Evolutionary conservation across 1,139 yeast species (phyloP).

Genomic region (Protomyces lactucae-debilis): DNA sequence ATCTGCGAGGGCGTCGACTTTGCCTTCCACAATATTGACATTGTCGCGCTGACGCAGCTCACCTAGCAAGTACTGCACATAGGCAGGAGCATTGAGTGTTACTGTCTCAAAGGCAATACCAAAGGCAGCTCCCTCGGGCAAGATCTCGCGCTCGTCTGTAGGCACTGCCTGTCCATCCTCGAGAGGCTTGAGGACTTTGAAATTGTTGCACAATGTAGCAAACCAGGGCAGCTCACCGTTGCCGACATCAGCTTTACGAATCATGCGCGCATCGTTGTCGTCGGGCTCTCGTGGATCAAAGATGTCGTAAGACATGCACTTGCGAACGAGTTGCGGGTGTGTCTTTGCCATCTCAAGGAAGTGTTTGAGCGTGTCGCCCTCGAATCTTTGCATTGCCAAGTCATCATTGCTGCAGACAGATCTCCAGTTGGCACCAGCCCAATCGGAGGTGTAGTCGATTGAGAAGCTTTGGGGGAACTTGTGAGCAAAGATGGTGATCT

Average conservation of each 20-base stretch:
- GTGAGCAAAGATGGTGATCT: conserved; percentile 59
- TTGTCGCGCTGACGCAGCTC: conserved; percentile 43
- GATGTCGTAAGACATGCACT: conserved; percentile 18
- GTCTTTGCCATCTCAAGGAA: conserved; percentile 1
- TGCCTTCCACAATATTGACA: conserved; percentile 37
- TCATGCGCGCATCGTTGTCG: conserved; percentile 9
- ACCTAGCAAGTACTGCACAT: conserved; percentile 47
- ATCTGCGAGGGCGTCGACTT: conserved; percentile 50
- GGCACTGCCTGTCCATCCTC: background rate
- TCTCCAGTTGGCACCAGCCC: conserved; percentile 59
- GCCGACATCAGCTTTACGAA: conserved; percentile 7
- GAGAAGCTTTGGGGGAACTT: conserved; percentile 70
- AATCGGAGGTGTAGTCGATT: conserved; percentile 66
- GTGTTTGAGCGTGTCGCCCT: conserved; percentile 5
- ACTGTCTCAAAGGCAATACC: conserved; percentile 49
- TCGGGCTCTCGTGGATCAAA: conserved; percentile 24
- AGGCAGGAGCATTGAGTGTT: conserved; percentile 50
- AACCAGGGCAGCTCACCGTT: conserved; percentile 24
- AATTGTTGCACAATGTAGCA: conserved; percentile 11
- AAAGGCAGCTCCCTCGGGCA: conserved; percentile 36
- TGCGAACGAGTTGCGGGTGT: conserved; percentile 14
- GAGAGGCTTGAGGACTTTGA: conserved; percentile 20
- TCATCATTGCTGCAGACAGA: conserved; percentile 31
- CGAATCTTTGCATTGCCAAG: conserved; percentile 3
- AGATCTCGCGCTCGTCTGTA: background rate